Evolutionary conservation across 78 protist genomes (phyloP), one percentile per base, ranked within the genome.

Genomic region (Mastigamoeba balamuthi): DNA sequence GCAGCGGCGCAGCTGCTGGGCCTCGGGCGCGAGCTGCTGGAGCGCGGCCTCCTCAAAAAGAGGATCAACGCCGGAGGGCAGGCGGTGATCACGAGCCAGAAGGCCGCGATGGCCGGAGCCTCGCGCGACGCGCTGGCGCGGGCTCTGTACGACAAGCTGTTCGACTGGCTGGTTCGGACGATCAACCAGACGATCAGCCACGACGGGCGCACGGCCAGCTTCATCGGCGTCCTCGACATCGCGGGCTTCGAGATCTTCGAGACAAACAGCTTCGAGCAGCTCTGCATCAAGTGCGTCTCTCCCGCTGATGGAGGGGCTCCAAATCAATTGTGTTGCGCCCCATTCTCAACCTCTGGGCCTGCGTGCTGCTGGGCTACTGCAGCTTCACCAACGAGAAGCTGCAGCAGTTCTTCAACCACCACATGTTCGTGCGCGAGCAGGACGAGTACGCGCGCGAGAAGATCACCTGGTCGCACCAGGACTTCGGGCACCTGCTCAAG

Each of bases 251-350:
- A 69, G 29, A 4, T 69, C 43, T 69, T 69, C 73, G 65, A 33
- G 28, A 4, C 37, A 27, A 2, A 3, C 72, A 0, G 72, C 28
- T 43, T 5, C 43, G 88, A 84, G 71, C 88, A 84, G 70, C 52
- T 82, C n/a, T 89, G 95, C 85, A 93, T 93, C 90, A 96, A 96
- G 85, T 91, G 72, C 83, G 92, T 86, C 80, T n/a, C n/a, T n/a
- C n/a, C n/a, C n/a, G n/a, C n/a, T n/a, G n/a, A n/a, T n/a, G n/a
- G n/a, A n/a, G n/a, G n/a, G n/a, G n/a, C n/a, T n/a, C n/a, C n/a
- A n/a, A n/a, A n/a, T n/a, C n/a, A n/a, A n/a, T n/a, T n/a, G n/a
- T n/a, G n/a, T n/a, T n/a, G n/a, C n/a, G n/a, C n/a, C n/a, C n/a
- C n/a, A n/a, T n/a, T n/a, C n/a, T n/a, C n/a, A n/a, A n/a, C n/a